Percentiles rank a stretch among this genome's conserved stretches.
phyloP scores from a whole-genome alignment of 768 basidiomycete genomes.

The Mycena alexandri region DNA sequence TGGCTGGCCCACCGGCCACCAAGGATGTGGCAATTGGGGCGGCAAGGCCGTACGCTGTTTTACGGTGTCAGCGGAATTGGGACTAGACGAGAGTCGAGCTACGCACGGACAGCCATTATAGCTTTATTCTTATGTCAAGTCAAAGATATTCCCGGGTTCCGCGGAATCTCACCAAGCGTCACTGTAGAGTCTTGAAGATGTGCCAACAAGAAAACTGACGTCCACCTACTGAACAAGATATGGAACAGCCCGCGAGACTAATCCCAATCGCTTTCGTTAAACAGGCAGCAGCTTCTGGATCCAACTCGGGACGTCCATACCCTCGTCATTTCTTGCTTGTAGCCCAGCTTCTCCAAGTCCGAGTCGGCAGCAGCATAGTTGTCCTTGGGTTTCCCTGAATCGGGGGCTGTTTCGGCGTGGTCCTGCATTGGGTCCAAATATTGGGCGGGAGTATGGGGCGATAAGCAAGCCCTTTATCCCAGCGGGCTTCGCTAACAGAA shows the following conservation, averaged over 20 bases:
- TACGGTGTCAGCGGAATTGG: too few species aligned
- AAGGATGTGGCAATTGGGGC: conserved; percentile 70
- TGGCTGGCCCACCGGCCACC: conserved; percentile 66
- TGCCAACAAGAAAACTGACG: not conserved
- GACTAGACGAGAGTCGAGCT: too few species aligned
- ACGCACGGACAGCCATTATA: conserved; percentile 75
- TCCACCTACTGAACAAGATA: conserved; percentile 64
- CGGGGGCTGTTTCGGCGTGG: not conserved
- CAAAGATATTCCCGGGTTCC: not conserved
- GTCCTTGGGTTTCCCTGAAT: conserved; percentile 5
- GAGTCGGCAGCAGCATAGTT: conserved; percentile 42
- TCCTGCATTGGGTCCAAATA: conserved; percentile 13
- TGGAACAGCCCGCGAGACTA: conserved; percentile 66
- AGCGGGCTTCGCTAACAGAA: conserved; percentile 6
- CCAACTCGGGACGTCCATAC: conserved; percentile 44
- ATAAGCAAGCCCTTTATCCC: not conserved
- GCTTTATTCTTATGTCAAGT: conserved; percentile 48
- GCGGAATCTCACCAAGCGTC: conserved; percentile 58
- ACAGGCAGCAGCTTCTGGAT: not conserved
- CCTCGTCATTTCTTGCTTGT: conserved; percentile 66
- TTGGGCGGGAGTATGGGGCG: not conserved
- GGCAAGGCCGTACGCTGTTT: conserved; percentile 68
- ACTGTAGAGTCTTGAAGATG: conserved; percentile 46
- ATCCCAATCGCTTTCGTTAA: not conserved
- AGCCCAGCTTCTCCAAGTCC: conserved; percentile 67